Conservation (phyloP, 2,329 filamentous ascomycete genomes). For the Chalaropsis ovoidea region DNA sequence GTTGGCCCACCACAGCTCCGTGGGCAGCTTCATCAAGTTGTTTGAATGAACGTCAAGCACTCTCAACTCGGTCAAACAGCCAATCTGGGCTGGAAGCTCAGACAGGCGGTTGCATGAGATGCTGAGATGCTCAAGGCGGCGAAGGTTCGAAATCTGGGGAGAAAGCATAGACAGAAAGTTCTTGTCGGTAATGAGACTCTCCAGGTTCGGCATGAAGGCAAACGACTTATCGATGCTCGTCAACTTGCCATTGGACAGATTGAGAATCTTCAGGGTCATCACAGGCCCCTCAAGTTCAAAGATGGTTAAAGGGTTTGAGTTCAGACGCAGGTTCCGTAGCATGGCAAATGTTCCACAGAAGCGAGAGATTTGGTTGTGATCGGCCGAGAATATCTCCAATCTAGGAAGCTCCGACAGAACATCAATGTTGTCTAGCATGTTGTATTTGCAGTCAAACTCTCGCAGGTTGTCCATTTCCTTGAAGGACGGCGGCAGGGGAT, state of each 20-base stretch:
- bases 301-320: constrained; percentile 89
- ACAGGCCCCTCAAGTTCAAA: constrained; percentile 73
- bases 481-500: constrained; percentile 63
- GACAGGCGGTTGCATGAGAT: constrained; percentile 85
- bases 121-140: constrained; percentile 79
- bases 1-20: constrained; percentile 92
- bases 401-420: constrained; percentile 73
- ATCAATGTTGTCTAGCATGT: constrained; percentile 78
- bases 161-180: constrained; percentile 93
- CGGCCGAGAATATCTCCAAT: constrained; percentile 77
- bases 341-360: constrained; percentile 83
- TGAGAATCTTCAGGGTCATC: constrained; percentile 73
- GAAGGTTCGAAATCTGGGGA: constrained; percentile 70
- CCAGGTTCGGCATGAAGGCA: constrained; percentile 73
- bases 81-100: constrained; percentile 76
- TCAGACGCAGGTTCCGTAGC: constrained; percentile 74
- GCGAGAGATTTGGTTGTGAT: constrained; percentile 84
- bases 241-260: constrained; percentile 82
- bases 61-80: constrained; percentile 71
- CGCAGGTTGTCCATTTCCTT: constrained; percentile 65
- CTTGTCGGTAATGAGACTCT: constrained; percentile 80
- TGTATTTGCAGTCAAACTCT: constrained; percentile 92
- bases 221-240: constrained; percentile 84
- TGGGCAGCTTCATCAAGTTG: constrained; percentile 77
- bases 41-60: constrained; percentile 86